Percentiles rank a stretch among this genome's conserved stretches.
Evolutionary conservation across 2,329 filamentous ascomycete species (phyloP).

Genomic region (Diaporthe ilicicola): DNA sequence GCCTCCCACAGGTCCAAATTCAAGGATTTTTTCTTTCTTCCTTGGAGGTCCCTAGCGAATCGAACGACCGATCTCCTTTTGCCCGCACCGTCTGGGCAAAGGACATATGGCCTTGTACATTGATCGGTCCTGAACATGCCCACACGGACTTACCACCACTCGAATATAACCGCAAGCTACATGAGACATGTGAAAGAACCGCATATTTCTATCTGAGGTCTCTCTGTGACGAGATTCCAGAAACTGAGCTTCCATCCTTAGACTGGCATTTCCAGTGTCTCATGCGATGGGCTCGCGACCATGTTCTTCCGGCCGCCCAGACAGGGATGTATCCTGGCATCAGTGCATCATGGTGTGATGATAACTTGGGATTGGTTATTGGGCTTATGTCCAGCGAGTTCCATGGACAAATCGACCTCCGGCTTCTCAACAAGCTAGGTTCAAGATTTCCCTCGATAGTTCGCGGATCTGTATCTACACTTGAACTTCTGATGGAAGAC

Average conservation of each 20-base stretch:
- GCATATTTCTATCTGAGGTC: constrained; percentile 5
- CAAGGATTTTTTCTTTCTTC: constrained; percentile 21
- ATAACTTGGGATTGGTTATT: too few species aligned
- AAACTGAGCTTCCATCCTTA: not conserved
- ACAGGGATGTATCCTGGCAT: not conserved
- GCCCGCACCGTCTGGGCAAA: not conserved
- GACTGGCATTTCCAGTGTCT: not conserved
- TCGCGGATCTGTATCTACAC: constrained; percentile 40
- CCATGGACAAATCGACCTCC: constrained; percentile 32
- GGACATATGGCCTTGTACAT: not conserved
- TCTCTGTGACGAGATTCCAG: not conserved
- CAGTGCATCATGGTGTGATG: not conserved
- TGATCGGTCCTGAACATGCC: not conserved
- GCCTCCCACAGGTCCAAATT: constrained; percentile 21
- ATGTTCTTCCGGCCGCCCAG: not conserved
- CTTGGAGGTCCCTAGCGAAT: not conserved
- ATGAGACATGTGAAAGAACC: not conserved
- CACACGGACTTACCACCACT: too few species aligned
- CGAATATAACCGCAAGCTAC: too few species aligned
- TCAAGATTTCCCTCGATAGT: constrained; percentile 43
- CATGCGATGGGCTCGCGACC: not conserved
- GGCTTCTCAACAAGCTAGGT: constrained; percentile 39
- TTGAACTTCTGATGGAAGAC: constrained; percentile 44
- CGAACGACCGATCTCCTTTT: not conserved
- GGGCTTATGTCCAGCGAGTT: too few species aligned